Conservation (phyloP, 2,329 filamentous ascomycete genomes). For the Onygenales sp. region DNA sequence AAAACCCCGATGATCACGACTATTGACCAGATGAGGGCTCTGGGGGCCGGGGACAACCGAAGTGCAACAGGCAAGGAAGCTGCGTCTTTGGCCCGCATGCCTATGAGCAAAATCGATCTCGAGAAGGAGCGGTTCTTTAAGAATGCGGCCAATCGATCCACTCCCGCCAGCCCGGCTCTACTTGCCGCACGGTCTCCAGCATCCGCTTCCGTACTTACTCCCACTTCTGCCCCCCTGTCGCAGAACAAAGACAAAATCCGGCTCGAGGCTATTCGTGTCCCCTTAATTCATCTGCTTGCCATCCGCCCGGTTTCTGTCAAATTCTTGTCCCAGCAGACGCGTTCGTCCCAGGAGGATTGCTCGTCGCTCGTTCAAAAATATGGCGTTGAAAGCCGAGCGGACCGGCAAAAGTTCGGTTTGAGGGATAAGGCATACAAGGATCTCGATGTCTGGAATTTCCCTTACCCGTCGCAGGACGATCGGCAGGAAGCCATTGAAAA, state of each 20-base stretch:
- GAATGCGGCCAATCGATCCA: conserved; percentile 27
- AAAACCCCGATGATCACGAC: conserved; percentile 35
- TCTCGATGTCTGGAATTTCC: conserved; percentile 52
- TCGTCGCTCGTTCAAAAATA: conserved; percentile 42
- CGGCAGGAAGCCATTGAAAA: conserved; percentile 52
- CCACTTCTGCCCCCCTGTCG: conserved; percentile 33
- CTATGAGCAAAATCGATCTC: conserved; percentile 28
- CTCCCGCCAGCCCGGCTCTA: conserved; percentile 33
- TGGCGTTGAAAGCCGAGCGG: conserved; percentile 40
- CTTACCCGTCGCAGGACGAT: conserved; percentile 46
- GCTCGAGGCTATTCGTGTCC: conserved; percentile 35
- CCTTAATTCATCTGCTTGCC: conserved; percentile 45
- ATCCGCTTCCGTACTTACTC: conserved; percentile 27
- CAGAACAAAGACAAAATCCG: conserved; percentile 28
- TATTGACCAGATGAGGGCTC: conserved; percentile 26
- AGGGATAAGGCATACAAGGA: conserved; percentile 52
- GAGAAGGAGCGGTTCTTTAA: conserved; percentile 35
- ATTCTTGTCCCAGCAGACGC: conserved; percentile 38
- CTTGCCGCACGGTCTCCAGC: conserved; percentile 27
- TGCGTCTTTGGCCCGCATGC: conserved; percentile 20
- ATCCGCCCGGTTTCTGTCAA: conserved; percentile 39
- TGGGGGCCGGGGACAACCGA: conserved; percentile 26
- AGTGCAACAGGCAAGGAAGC: conserved; percentile 21
- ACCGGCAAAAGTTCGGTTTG: conserved; percentile 43
- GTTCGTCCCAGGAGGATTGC: conserved; percentile 40